Evolutionary conservation across 306 rosid genomes (phyloP), one percentile per base, ranked within the genome.

Genomic region (Pyrus betulifolia): DNA sequence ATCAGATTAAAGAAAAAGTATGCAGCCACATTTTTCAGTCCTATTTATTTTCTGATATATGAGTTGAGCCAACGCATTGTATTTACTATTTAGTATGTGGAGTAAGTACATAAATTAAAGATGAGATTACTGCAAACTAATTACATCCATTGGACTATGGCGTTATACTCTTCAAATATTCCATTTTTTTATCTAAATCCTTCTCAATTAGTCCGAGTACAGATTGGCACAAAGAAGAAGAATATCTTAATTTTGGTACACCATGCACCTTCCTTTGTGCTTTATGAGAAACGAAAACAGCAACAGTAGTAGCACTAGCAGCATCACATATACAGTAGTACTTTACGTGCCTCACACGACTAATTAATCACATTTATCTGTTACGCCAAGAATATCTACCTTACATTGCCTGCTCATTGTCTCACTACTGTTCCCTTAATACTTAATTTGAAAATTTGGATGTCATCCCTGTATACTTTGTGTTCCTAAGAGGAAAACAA

Each of bases 261-360:
- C 38, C 42, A 65, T 25, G 6, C 23, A 35, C 15, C n/a, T n/a
- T 46, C 46, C 70, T 35, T 38, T 28, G n/a, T 35, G 28, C 75
- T 54, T 71, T 71, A 54, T 12, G 21, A 70, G 10, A 11, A 27
- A 51, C 58, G 17, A 12, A 11, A 35, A 40, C 71, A n/a, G 18
- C 28, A 67, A 22, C 71, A 67, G 10, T 6, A 13, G 6, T 54
- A 45, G 30, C 88, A 71, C 45, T 77, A 68, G 83, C 66, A 74
- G 80, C 77, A 84, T 82, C 79, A 78, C 71, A 81, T 74, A 38
- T 7, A 38, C 42, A 59, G 31, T 66, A 31, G 11, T 44, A 69
- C 69, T 74, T 87, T 82, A 80, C 93, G 90, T 87, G 91, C 85
- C 81, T 87, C 90, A 70, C 91, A 89, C 90, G 82, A 69, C 80